phyloP scores from a whole-genome alignment of 306 rosid species.

The Gynostemma pentaphyllum region DNA sequence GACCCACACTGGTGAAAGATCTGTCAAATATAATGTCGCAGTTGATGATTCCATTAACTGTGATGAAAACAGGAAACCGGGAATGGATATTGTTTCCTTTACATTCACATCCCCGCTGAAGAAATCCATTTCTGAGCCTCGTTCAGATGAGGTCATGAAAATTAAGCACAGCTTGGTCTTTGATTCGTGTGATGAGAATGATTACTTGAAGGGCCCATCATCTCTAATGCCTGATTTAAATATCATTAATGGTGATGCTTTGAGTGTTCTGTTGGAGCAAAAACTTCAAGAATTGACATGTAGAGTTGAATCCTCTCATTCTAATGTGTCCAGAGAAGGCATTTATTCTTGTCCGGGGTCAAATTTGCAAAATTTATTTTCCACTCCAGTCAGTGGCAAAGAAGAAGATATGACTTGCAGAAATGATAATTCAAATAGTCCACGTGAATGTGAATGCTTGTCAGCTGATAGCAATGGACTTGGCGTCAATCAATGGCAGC shows the following conservation, averaged over 20 bases:
- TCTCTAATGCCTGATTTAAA: constrained; percentile 35
- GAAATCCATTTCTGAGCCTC: constrained; percentile 31
- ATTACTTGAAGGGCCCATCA: constrained; percentile 23
- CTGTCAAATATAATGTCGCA: constrained; percentile 43
- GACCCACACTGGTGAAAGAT: constrained; percentile 26
- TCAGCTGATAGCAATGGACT: constrained; percentile 26
- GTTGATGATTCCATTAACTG: constrained; percentile 28
- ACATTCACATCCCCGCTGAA: constrained; percentile 80
- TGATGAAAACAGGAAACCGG: constrained; percentile 38
- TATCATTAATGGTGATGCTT: constrained; percentile 42
- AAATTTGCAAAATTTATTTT: constrained; percentile 25
- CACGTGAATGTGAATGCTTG: constrained; percentile 11
- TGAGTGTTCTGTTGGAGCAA: constrained; percentile 72
- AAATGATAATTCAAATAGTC: constrained; percentile 17
- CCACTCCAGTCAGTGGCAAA: constrained; percentile 15
- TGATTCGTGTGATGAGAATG: constrained; percentile 26
- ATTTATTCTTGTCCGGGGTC: constrained; percentile 31
- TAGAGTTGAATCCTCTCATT: constrained; percentile 40
- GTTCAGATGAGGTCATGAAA: constrained; percentile 22
- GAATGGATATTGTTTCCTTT: constrained; percentile 68
- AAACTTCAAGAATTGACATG: constrained; percentile 67
- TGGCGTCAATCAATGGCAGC: constrained; percentile 25
- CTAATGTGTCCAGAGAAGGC: constrained; percentile 28
- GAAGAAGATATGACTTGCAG: constrained; percentile 19
- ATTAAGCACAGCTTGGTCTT: constrained; percentile 22